Evolutionary conservation across 495 filamentous ascomycete genomes (phyloP).

Genomic region (Cairneyella variabilis): DNA sequence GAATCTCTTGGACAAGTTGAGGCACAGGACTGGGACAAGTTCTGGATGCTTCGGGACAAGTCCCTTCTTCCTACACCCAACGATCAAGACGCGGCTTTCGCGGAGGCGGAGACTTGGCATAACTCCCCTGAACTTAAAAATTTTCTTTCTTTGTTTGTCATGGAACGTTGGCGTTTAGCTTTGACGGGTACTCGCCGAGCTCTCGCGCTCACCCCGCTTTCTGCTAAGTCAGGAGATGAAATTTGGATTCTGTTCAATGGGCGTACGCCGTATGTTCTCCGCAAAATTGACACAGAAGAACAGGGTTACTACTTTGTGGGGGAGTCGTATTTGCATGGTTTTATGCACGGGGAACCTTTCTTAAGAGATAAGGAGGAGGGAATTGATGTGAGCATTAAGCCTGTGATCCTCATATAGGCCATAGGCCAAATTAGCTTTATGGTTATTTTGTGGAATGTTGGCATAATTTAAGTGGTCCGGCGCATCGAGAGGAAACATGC

Average conservation of each 20-base stretch:
- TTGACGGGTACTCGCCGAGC: not conserved
- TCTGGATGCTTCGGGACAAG: not conserved
- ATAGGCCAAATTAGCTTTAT: too few species aligned
- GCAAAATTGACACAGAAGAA: not conserved
- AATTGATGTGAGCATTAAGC: not conserved
- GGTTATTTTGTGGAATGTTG: too few species aligned
- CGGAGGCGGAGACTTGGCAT: not conserved
- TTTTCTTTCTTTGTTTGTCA: not conserved
- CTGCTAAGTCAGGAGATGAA: not conserved
- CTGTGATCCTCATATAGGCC: not conserved
- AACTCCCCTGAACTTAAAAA: not conserved
- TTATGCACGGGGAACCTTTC: not conserved
- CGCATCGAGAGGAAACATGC: too few species aligned
- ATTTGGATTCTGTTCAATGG: not conserved
- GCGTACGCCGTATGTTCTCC: not conserved
- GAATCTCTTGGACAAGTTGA: not conserved
- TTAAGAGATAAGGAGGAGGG: not conserved
- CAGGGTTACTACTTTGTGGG: not conserved
- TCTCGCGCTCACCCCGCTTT: not conserved
- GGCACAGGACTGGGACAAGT: not conserved
- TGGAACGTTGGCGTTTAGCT: not conserved
- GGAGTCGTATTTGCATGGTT: not conserved
- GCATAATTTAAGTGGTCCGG: too few species aligned
- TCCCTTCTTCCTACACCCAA: not conserved
- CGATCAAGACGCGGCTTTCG: not conserved